Base-by-base conservation (phyloP, 2,329 filamentous ascomycete species). In the Ascochyta clinopodiicola region DNA sequence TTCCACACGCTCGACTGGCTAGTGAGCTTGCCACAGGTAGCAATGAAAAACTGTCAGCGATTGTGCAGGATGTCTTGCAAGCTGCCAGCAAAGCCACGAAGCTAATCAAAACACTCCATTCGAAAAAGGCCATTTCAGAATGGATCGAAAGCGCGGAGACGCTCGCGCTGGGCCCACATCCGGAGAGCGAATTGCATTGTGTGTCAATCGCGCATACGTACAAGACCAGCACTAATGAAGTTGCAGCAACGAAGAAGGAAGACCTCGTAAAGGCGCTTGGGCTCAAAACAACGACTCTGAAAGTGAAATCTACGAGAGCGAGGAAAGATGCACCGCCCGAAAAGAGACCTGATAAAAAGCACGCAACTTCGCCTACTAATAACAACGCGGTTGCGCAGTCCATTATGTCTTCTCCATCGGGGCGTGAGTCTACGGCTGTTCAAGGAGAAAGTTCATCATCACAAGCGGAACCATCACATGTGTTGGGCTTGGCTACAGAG, bases 71-170 rank as follows among this genome's bases (percentile, higher is more conserved):
- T 15, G 64, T 62, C 43, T 53, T 51, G 4, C 36, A 44, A 12
- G 56, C 59, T 15, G 46, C 50, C 2, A 51, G 25, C 1, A 62
- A 62, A 27, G 59, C 39, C 2, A 19, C 56, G 13, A 48, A 57
- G 29, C 47, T 70, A 17, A 49, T 32, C 40, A 44, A 37, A 9
- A 22, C 24, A 10, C 38, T 42, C 7, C 7, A 39, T 44, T 44
- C 48, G 6, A 65, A 61, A 27, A 36, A 32, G 9, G 54, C 44
- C 6, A 59, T 69, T 15, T 61, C 53, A 12, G 53, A 50, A 4
- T 69, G 63, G 61, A 65, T 68, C 19, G 62, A 66, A 22, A 44
- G 56, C 15, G 59, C 52, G 17, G 66, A 70, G 44, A 64, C 61
- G 12, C 53, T 55, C 12, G 63, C 65, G 9, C 51, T 66, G 4